phyloP scores from a whole-genome alignment of 163 green algal genomes.

The Chlorella variabilis region DNA sequence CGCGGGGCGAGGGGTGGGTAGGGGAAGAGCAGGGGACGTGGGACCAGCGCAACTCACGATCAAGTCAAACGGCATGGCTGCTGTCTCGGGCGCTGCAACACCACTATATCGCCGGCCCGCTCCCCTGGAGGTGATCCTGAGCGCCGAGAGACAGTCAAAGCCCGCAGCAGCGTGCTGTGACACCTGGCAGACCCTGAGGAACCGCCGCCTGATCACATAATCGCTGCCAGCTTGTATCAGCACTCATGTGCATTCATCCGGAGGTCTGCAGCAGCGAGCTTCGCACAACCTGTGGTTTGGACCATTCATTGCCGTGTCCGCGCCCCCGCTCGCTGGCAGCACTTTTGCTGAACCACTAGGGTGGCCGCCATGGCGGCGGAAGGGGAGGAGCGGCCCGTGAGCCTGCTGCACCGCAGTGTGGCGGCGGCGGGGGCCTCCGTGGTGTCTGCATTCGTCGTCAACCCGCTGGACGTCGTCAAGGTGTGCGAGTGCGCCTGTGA shows the following conservation, averaged over 20 bases:
- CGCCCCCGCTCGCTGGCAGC: too few relatives aligned
- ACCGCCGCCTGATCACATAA: neutral
- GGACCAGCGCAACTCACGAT: constrained; percentile 61
- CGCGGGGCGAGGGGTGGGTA: neutral
- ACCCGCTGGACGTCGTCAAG: constrained; percentile 93
- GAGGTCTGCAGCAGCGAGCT: too few relatives aligned
- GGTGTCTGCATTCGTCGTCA: constrained; percentile 80
- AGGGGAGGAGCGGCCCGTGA: neutral
- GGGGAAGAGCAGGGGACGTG: neutral
- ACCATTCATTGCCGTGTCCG: too few relatives aligned
- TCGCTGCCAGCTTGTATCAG: neutral
- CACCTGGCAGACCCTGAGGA: neutral
- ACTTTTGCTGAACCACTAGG: too few relatives aligned
- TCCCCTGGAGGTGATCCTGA: neutral
- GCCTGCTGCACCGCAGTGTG: constrained; percentile 42
- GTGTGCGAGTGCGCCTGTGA: constrained; percentile 47
- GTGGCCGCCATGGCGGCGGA: neutral
- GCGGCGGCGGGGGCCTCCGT: constrained; percentile 82
- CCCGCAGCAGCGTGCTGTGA: neutral
- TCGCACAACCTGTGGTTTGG: too few relatives aligned
- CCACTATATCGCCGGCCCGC: neutral
- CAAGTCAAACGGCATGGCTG: constrained; percentile 84
- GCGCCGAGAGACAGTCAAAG: too few relatives aligned
- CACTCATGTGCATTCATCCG: too few relatives aligned
- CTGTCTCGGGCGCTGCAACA: neutral